A percentile compares a stretch with the other conserved stretches of the same genome.
phyloP scores from a whole-genome alignment of 768 basidiomycete species.

The Leccinum longicurvipes region DNA sequence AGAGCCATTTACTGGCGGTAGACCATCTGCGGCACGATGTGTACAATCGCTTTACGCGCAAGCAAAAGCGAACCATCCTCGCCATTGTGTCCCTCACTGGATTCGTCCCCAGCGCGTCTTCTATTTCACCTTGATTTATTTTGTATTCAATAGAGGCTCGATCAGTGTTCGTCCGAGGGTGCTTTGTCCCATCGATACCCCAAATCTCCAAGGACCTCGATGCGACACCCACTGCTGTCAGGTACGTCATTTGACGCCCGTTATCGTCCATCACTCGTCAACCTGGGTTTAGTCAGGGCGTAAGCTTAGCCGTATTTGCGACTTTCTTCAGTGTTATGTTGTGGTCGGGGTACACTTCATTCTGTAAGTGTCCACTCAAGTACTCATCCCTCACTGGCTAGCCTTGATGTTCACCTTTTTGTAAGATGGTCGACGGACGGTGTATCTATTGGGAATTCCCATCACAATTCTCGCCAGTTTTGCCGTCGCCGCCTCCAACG shows the following conservation, averaged over 20 bases:
- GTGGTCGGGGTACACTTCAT: conserved; percentile 51
- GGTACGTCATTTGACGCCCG: conserved; percentile 31
- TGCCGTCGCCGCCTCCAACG: conserved; percentile 52
- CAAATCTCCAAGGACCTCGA: conserved; percentile 65
- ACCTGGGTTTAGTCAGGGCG: conserved; percentile 37
- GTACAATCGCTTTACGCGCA: conserved; percentile 56
- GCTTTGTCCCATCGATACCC: conserved; percentile 73
- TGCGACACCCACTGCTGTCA: conserved; percentile 55
- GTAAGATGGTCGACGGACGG: conserved; percentile 59
- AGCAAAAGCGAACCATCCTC: conserved; percentile 51
- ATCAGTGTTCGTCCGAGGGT: conserved; percentile 63
- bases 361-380: conserved; percentile 41
- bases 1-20: neutral
- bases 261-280: conserved; percentile 37
- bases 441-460: conserved; percentile 61
- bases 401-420: neutral
- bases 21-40: conserved; percentile 23
- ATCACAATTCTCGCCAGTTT: conserved; percentile 56
- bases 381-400: neutral
- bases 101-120: conserved; percentile 56
- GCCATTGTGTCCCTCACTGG: conserved; percentile 59
- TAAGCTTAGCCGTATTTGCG: conserved; percentile 32
- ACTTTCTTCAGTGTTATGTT: conserved; percentile 45
- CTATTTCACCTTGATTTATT: neutral
- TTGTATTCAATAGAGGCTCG: neutral